Percentiles rank a stretch among this genome's conserved stretches.
Evolutionary conservation across 1,284 basidiomycete species (phyloP).

Genomic region (Ustilago trichophora): DNA sequence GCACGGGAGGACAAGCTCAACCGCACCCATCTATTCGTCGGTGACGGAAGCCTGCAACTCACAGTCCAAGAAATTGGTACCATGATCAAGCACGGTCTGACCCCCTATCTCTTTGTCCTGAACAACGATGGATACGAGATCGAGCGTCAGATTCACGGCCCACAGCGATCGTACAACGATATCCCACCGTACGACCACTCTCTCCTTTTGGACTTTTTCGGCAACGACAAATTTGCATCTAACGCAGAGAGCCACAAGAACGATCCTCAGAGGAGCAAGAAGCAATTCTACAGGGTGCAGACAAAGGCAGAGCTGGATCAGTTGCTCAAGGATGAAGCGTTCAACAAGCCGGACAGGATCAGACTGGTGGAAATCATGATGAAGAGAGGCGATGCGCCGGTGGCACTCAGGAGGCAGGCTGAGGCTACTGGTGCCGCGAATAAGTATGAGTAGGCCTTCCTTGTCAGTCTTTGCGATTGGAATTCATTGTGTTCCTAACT

Average conservation of each 20-base stretch:
- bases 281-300: conserved; percentile 74
- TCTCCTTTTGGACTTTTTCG: conserved; percentile 55
- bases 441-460: conserved; percentile 24
- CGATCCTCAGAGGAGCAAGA: conserved; percentile 70
- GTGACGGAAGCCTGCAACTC: conserved; percentile 71
- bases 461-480: too few relatives aligned
- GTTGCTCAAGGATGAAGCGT: conserved; percentile 73
- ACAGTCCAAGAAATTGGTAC: conserved; percentile 74
- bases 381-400: conserved; percentile 77
- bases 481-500: too few relatives aligned
- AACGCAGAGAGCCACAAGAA: conserved; percentile 60
- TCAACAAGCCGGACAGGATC: conserved; percentile 74
- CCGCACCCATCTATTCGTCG: conserved; percentile 84
- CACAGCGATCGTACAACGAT: conserved; percentile 67
- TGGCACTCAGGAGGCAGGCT: conserved; percentile 72
- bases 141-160: conserved; percentile 81
- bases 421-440: conserved; percentile 67
- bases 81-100: conserved; percentile 76
- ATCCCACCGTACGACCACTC: conserved; percentile 50
- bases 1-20: conserved; percentile 73
- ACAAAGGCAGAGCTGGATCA: conserved; percentile 75
- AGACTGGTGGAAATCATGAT: conserved; percentile 83
- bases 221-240: conserved; percentile 1
- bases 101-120: conserved; percentile 82
- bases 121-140: conserved; percentile 83